These are phyloP conservation scores for Cadophora luteo-olivacea DNA, from an alignment of 2,329 filamentous ascomycete species.

Conservation along the genomic window DNA sequence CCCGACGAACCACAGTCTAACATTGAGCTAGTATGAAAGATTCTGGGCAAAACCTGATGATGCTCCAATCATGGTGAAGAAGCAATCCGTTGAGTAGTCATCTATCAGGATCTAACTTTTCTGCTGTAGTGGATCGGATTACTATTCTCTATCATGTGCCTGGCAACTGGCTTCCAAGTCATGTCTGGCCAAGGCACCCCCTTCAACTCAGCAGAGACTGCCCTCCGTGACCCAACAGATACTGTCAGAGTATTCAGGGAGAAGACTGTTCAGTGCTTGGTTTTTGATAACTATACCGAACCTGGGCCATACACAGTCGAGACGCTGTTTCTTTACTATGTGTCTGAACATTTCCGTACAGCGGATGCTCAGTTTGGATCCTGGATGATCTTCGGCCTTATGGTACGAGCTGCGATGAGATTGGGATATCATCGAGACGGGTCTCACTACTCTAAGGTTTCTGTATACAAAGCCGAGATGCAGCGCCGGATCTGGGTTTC, in stretches of 20 bases:
- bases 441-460: conserved; percentile 53
- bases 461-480: conserved; percentile 65
- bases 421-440: conserved; percentile 65
- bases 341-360: conserved; percentile 58
- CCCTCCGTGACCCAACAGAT: conserved; percentile 47
- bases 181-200: conserved; percentile 3
- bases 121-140: conserved; percentile 54
- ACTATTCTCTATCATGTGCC: conserved; percentile 46
- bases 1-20: background rate
- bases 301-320: conserved; percentile 56
- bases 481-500: conserved; percentile 63
- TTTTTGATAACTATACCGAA: conserved; percentile 56
- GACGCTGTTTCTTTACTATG: conserved; percentile 58
- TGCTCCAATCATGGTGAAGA: conserved; percentile 46
- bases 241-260: conserved; percentile 56
- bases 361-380: conserved; percentile 59
- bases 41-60: conserved; percentile 41
- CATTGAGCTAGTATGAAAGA: conserved; percentile 38
- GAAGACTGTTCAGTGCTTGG: conserved; percentile 59
- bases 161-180: conserved; percentile 37
- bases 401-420: conserved; percentile 60
- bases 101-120: background rate
- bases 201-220: conserved; percentile 49
- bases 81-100: too few relatives aligned
- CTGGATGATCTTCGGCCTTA: conserved; percentile 58